A percentile compares a stretch with the other conserved stretches of the same genome.
These are phyloP conservation scores for Graphilbum fragrans DNA, from an alignment of 2,329 filamentous ascomycete genomes.

Conservation along the genomic window DNA sequence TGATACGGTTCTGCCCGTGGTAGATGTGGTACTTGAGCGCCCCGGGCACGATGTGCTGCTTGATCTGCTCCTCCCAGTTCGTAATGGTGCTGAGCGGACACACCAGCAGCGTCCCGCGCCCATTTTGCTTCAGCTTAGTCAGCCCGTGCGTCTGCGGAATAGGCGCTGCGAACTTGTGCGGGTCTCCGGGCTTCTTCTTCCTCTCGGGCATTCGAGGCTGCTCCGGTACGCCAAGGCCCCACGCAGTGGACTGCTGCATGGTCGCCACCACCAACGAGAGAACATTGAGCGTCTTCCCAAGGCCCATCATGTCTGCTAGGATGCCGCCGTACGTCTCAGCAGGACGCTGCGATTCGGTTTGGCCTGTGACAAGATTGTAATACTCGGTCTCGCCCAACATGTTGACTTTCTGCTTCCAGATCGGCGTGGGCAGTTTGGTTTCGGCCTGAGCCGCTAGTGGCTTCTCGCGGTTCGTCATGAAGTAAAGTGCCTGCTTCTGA, in stretches of 20 bases:
- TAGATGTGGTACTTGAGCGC: conserved; percentile 69
- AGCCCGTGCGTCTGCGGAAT: conserved; percentile 32
- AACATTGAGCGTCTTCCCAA: conserved; percentile 81
- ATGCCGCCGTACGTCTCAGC: conserved; percentile 61
- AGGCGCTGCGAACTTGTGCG: conserved; percentile 23
- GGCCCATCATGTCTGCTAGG: conserved; percentile 76
- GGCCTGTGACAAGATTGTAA: conserved; percentile 76
- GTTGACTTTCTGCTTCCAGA: conserved; percentile 56
- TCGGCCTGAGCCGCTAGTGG: conserved; percentile 47
- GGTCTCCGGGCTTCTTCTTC: conserved; percentile 21
- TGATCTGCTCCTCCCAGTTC: conserved; percentile 92
- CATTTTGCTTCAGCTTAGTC: conserved; percentile 50
- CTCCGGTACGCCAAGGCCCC: conserved; percentile 40
- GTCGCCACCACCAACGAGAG: conserved; percentile 64
- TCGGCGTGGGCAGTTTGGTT: conserved; percentile 49
- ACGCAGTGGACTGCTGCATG: conserved; percentile 47
- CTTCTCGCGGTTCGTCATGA: conserved; percentile 71
- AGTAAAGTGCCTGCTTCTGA: conserved; percentile 81
- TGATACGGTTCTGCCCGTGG: conserved; percentile 67
- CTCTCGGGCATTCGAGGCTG: conserved; percentile 31
- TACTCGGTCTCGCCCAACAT: conserved; percentile 49
- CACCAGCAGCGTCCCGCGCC: conserved; percentile 70
- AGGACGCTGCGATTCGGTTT: conserved; percentile 46
- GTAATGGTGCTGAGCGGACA: conserved; percentile 83
- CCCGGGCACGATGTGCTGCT: conserved; percentile 58